A percentile compares a stretch with the other conserved stretches of the same genome.
Evolutionary conservation across 345 rosid species (phyloP).

Genomic region (Camelina hispida): DNA sequence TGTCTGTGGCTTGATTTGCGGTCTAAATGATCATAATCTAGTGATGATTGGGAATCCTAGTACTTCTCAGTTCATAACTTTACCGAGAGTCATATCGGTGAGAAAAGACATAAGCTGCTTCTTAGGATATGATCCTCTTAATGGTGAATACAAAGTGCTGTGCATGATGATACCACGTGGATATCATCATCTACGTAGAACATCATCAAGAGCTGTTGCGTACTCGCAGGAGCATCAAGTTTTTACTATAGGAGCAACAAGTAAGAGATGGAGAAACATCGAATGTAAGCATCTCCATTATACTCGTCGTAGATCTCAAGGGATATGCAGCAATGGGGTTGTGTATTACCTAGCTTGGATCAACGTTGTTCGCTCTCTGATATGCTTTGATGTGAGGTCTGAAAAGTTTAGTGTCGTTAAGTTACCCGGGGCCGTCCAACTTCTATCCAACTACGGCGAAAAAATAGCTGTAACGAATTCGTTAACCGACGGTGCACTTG

Average conservation of each 20-base stretch:
- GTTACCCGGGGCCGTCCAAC: not conserved
- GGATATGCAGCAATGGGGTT: conserved; percentile 2
- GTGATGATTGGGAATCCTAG: conserved; percentile 6
- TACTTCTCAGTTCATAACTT: not conserved
- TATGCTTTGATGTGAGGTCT: not conserved
- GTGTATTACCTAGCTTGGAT: not conserved
- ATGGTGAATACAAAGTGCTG: not conserved
- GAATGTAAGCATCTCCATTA: not conserved
- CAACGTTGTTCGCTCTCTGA: not conserved
- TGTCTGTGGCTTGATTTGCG: not conserved
- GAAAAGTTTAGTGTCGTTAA: not conserved
- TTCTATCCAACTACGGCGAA: not conserved
- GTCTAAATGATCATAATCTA: not conserved
- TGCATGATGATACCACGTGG: not conserved
- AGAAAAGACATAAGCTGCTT: not conserved
- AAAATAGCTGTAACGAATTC: not conserved
- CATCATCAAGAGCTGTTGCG: not conserved
- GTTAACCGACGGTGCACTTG: too few species aligned
- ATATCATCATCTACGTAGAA: too few species aligned
- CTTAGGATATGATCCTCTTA: conserved; percentile 11
- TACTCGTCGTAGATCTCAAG: not conserved
- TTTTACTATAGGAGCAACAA: not conserved
- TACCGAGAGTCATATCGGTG: not conserved
- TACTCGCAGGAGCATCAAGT: not conserved
- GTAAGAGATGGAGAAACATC: not conserved